Base-by-base conservation (phyloP, 306 rosid genomes). In the Citrullus amarus region DNA sequence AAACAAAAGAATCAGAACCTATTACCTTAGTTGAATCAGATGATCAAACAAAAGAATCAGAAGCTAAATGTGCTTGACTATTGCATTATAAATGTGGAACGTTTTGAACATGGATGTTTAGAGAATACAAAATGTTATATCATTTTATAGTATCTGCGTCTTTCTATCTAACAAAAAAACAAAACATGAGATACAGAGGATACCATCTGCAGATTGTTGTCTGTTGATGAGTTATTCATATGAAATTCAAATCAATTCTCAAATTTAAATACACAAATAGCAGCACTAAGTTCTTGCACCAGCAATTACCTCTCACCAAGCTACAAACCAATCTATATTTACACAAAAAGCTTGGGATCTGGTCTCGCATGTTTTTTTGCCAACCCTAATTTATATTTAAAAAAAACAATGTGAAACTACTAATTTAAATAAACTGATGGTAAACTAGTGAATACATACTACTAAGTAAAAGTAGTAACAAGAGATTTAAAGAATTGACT, bases 211-310 rank as follows among this genome's bases (percentile, higher is more conserved):
- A 91, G 58, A 89, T 69, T 69, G 56, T 69, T 22, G 75, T 69
- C 56, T 86, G 89, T 88, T 91, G 91, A 88, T 91, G 90, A 91
- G 90, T 87, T 91, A 91, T 84, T 90, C 61, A 50, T 73, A 53
- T 87, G 84, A 73, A 92, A 87, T 89, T 91, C 82, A 88, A 92
- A 94, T 90, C 88, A 89, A 90, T 90, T 87, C 85, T 87, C 86
- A 83, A 86, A 86, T 79, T 91, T 89, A 86, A 90, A 81, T 92
- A 92, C 96, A 94, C 86, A 89, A 90, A 91, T 90, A 88, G 92
- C 86, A 71, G 69, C 78, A 79, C 87, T 85, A 88, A 87, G 90
- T 92, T 87, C 96, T 88, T 87, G 79, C 84, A 87, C 90, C 79
- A 80, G 95, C 80, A 80, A 83, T 80, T 66, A 88, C 90, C 96